Conservation (phyloP, 2,329 filamentous ascomycete genomes). For the Epichloe hybrida region DNA sequence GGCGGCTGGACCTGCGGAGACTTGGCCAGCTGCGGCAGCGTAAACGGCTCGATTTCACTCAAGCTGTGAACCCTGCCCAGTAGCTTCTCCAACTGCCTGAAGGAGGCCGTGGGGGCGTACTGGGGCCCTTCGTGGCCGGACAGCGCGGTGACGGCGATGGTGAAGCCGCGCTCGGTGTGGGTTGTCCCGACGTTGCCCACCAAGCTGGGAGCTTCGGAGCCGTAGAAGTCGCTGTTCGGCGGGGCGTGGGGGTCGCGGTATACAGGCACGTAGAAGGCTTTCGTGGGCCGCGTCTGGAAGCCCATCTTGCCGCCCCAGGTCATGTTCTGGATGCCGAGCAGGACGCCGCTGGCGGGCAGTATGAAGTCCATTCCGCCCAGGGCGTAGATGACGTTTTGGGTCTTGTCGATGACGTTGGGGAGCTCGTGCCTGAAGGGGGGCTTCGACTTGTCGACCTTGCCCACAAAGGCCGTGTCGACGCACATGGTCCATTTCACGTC, state of each 20-base stretch:
- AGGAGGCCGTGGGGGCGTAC: slow-evolving; percentile 54
- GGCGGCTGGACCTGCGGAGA: slow-evolving; percentile 8
- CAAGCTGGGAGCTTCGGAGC: slow-evolving; percentile 25
- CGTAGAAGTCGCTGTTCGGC: slow-evolving; percentile 23
- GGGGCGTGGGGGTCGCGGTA: too few species aligned
- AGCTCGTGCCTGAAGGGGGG: slow-evolving; percentile 45
- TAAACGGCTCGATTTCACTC: slow-evolving; percentile 25
- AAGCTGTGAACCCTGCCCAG: slow-evolving; percentile 54
- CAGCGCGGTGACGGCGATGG: slow-evolving; percentile 49
- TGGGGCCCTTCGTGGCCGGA: slow-evolving; percentile 57
- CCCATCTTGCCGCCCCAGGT: slow-evolving; percentile 61
- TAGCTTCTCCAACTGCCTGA: slow-evolving; percentile 61
- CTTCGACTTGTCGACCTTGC: slow-evolving; percentile 11
- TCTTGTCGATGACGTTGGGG: slow-evolving; percentile 43
- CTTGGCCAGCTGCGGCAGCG: slow-evolving; percentile 9
- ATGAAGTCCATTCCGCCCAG: slow-evolving; percentile 60
- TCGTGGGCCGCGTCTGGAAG: slow-evolving; percentile 46
- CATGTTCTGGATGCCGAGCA: slow-evolving; percentile 68
- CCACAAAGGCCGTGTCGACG: slow-evolving; percentile 4
- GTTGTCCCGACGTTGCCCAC: slow-evolving; percentile 55
- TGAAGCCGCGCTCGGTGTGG: slow-evolving; percentile 64
- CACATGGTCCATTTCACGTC: slow-evolving; percentile 13
- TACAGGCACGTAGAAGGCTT: slow-evolving; percentile 59
- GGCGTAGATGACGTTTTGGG: slow-evolving; percentile 47
- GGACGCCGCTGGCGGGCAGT: slow-evolving; percentile 53